Evolutionary conservation across 73 alveolate genomes (phyloP).

Genomic region (Durusdinium trenchii): DNA sequence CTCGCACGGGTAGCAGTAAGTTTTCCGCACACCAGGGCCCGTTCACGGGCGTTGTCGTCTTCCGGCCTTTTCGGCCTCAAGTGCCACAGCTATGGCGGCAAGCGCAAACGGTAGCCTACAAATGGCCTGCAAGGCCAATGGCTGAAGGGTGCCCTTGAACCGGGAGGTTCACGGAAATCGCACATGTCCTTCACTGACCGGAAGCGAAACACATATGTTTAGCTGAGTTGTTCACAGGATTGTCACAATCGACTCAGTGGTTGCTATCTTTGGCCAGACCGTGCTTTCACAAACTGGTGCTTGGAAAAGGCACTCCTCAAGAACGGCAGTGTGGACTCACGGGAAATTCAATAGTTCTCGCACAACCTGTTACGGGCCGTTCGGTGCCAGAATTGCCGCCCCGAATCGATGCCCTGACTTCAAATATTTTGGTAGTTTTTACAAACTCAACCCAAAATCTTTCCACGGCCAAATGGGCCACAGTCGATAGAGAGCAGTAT

Average conservation of each 20-base stretch:
- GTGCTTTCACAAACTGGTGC: background rate
- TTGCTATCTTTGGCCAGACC: background rate
- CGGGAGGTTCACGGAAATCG: no score
- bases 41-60: no score
- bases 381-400: background rate
- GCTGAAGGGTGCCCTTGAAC: no score
- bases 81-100: no score
- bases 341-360: background rate
- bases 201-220: no score
- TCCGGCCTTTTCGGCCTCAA: no score
- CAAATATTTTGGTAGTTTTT: background rate
- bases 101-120: no score
- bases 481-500: background rate
- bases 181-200: no score
- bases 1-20: no score
- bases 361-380: background rate
- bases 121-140: no score
- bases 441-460: background rate
- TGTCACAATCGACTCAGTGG: background rate
- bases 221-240: background rate
- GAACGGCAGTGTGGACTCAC: background rate
- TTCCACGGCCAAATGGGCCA: background rate
- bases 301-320: background rate
- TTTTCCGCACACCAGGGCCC: no score
- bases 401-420: background rate